Evolutionary conservation across 345 rosid species (phyloP).

Genomic region (Boechera divaricarpa): DNA sequence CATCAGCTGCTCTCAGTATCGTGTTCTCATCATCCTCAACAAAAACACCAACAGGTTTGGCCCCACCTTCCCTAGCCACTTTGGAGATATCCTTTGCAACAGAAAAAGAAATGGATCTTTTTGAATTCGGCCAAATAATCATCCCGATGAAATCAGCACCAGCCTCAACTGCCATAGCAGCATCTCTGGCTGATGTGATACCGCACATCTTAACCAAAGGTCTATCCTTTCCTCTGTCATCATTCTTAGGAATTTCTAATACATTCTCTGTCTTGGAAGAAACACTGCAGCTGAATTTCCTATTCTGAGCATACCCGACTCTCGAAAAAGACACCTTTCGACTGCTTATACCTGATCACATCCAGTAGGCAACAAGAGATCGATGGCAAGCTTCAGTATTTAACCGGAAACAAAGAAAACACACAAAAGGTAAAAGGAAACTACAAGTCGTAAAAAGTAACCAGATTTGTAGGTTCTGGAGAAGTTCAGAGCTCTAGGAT

Average conservation of each 20-base stretch:
- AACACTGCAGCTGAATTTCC: constrained; percentile 37
- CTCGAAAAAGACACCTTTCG: constrained; percentile 27
- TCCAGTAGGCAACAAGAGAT: constrained; percentile 18
- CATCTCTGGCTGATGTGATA: constrained; percentile 77
- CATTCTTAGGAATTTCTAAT: constrained; percentile 5
- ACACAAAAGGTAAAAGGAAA: constrained; percentile 20
- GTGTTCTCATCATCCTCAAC: constrained; percentile 78
- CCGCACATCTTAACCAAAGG: constrained; percentile 90
- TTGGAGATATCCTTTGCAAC: constrained; percentile 82
- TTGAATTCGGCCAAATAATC: constrained; percentile 89
- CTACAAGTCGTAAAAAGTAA: background rate
- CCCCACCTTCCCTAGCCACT: constrained; percentile 76
- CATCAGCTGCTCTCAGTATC: constrained; percentile 67
- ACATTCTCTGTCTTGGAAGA: constrained; percentile 42
- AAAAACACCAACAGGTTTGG: constrained; percentile 83
- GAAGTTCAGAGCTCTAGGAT: constrained; percentile 22
- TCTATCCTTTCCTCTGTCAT: constrained; percentile 40
- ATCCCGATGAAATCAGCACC: constrained; percentile 86
- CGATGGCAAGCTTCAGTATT: constrained; percentile 16
- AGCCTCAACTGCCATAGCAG: constrained; percentile 86
- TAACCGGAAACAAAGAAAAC: background rate
- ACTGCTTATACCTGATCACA: constrained; percentile 44
- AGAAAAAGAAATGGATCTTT: constrained; percentile 74
- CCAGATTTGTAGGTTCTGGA: constrained; percentile 16
- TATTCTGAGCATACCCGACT: constrained; percentile 24